Evolutionary conservation across 768 basidiomycete genomes (phyloP), one percentile per base, ranked within the genome.

Genomic region (Solioccasus polychromus): DNA sequence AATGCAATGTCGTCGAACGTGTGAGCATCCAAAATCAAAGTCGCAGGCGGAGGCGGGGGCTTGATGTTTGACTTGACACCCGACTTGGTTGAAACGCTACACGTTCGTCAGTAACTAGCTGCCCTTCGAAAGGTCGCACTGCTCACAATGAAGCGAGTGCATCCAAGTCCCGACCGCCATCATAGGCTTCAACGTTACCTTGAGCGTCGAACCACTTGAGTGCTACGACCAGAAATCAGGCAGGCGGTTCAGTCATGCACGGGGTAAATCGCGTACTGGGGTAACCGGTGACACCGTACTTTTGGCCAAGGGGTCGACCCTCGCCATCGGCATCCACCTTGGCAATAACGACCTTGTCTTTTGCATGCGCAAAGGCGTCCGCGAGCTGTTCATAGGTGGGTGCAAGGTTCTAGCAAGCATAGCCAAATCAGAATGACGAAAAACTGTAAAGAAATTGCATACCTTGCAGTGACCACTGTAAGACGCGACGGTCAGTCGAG

Each of bases 271-370:
- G 43, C 89, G 58, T 48, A 94, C 91, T 95, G 14, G 92, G 92
- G 71, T 76, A 95, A 25, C 91, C 92, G 11, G 75, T 79, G 18
- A 95, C 86, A 11, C 78, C 92, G 59, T 81, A 92, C 68, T 83
- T 81, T 54, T 78, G 67, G 45, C 89, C 93, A 32, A 92, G 60
- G 3, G 82, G 73, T 56, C 82, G 84, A 39, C 92, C 93, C 32
- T 63, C 84, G 39, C 92, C 91, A 60, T 97, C 93, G 2, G 92
- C 92, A 54, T 97, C 92, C 10, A 94, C 84, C 61, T 95, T 95
- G 42, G 92, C 93, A 54, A 97, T 79, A 40, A 90, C 57, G 18
- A 97, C 87, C 61, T 88, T 90, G 60, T 91, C 83, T 51, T 85
- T 85, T 42, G 76, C 80, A 43, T 85, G 78, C 4, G 77, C 68